Evolutionary conservation across 192 early-diverging fungal genomes (phyloP).

Genomic region (Chytriomyces confervae): DNA sequence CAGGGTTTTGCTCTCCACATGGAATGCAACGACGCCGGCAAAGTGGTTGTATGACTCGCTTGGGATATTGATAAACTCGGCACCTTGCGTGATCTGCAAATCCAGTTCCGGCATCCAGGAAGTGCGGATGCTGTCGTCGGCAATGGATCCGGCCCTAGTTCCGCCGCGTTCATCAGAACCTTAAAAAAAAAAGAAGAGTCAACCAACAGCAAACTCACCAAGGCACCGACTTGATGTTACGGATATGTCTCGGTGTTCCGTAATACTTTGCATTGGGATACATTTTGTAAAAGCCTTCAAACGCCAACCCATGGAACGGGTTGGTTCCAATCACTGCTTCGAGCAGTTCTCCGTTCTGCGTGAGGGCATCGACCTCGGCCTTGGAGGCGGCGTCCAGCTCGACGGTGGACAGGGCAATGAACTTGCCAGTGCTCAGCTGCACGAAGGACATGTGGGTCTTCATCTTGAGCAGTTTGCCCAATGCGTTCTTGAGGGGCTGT

Average conservation of each 20-base stretch:
- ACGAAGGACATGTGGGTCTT: constrained; percentile 36
- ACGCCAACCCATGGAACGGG: constrained; percentile 33
- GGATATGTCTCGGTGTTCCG: constrained; percentile 37
- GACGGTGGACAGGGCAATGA: constrained; percentile 35
- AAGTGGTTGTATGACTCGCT: constrained; percentile 36
- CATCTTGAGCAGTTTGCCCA: constrained; percentile 16
- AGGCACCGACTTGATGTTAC: constrained; percentile 8
- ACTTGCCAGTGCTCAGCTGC: constrained; percentile 9
- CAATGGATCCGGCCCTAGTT: constrained; percentile 16
- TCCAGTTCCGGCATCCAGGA: constrained; percentile 30
- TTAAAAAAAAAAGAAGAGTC: no score
- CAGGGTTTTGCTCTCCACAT: constrained; percentile 22
- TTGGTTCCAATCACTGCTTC: constrained; percentile 39
- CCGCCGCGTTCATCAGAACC: background rate
- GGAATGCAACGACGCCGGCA: constrained; percentile 29
- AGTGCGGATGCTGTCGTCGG: constrained; percentile 10
- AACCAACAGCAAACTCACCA: constrained; percentile 14
- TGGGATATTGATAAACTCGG: constrained; percentile 22
- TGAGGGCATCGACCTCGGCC: constrained; percentile 34
- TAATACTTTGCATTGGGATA: constrained; percentile 35
- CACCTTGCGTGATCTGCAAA: constrained; percentile 24
- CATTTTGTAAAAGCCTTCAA: constrained; percentile 22
- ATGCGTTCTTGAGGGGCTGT: no score
- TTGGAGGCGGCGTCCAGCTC: constrained; percentile 26
- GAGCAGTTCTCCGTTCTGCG: constrained; percentile 35